Evolutionary conservation across 768 basidiomycete species (phyloP), one percentile per base, ranked within the genome.

Genomic region (Tylopilus rubrobrunneus): DNA sequence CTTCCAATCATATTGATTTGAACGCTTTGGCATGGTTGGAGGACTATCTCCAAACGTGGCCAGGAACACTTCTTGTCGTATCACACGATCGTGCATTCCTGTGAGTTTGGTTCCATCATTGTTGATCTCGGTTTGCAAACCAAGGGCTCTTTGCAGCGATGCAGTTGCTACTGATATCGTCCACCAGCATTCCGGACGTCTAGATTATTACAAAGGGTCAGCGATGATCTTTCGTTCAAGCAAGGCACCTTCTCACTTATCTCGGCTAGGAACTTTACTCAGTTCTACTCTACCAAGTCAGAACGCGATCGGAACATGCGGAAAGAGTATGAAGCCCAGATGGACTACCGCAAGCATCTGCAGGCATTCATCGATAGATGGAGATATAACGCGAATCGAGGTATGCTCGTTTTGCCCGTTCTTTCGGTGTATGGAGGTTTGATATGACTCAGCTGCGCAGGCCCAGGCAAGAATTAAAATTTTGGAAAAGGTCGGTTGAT

Each of bases 331-430:
- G 96, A 98, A 33, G 78, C 92, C 0, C 97, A 99, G 71, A 85
- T 97, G 82, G 87, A 89, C 10, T 98, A 98, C 68, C 82, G 97
- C 51, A 89, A 89, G 63, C 92, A 97, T 74, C 73, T 98, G 29
- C 96, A 98, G 67, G 94, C 96, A 0, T 99, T 97, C 75, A 98
- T 99, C 62, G 97, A 98, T 64, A 80, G 93, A 49, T 99, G 97
- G 97, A 79, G 96, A 62, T 98, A 98, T 72, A 98, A 98, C 62
- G 94, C 94, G 53, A 96, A 96, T 68, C 81, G 95, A 62, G 88
- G 87, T 81, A 70, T 55, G 70, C n/a, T 56, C n/a, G 19, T 27
- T 33, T 17, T 8, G 9, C 37, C 53, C 45, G n/a, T 27, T 6
- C 21, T 28, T 47, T 17, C 1, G 19, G 25, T 10, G 17, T 44